Evolutionary conservation across 2,329 filamentous ascomycete genomes (phyloP), one percentile per base, ranked within the genome.

Genomic region (Scedosporium aurantiacum): DNA sequence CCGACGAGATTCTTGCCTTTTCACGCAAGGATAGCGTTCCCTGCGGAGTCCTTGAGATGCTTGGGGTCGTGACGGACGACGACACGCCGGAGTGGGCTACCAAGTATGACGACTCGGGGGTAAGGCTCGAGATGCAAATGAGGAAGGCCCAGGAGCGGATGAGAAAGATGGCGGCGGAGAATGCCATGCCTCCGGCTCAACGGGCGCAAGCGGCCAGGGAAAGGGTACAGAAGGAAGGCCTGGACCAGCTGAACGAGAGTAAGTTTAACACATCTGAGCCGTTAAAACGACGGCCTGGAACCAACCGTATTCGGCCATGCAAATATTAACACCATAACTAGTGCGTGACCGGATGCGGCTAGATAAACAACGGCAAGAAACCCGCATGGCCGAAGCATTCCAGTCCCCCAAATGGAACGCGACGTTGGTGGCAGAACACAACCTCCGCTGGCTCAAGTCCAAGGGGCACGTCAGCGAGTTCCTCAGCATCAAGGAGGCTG

Each of bases 21-120:
- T 71, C 80, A 2, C 74, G 78, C 7, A 76, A 75, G 32, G 78
- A 79, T 18, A 79, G 79, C 0, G 76, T 86, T 0, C 82, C 83
- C 0, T 85, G 82, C 66, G 83, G 83, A 37, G 73, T 85, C 28
- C 74, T 86, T 28, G 82, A 83, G n/a, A 67, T 85, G 21, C 69
- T 86, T 0, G 74, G 71, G 21, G 66, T 82, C 3, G 76, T 82
- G 3, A 75, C 79, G 58, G 76, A 79, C 64, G 73, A 73, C 0
- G 72, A 76, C 10, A 84, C 82, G 1, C 83, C 83, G 1, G 75
- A 80, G 65, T 85, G 82, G 81, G 76, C 76, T 0, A 79, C 76
- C 0, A 68, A 69, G 27, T 68, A 78, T 50, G 67, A 76, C 32
- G 73, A 76, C 32, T 66, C 66, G 7, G 67, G 72, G 3, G 70